phyloP scores from a whole-genome alignment of 179 eudicot genomes.

The Sideroxylon spinosum region DNA sequence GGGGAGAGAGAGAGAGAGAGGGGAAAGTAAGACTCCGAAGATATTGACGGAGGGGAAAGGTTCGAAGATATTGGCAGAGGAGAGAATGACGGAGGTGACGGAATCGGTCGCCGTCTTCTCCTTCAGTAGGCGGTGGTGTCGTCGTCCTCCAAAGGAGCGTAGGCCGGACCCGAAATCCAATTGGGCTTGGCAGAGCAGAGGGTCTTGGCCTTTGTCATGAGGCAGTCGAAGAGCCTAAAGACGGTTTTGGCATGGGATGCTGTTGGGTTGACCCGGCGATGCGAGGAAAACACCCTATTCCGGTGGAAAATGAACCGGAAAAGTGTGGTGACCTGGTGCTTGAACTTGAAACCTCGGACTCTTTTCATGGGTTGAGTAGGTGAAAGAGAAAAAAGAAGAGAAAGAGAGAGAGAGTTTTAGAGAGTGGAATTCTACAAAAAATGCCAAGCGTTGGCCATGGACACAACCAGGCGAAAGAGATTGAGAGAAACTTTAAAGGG shows the following conservation, averaged over 20 bases:
- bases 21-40: too few species aligned
- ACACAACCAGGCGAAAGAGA: conserved; percentile 22
- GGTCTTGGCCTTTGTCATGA: conserved; percentile 21
- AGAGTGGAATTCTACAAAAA: conserved; percentile 16
- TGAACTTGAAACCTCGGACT: conserved; percentile 31
- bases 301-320: conserved; percentile 24
- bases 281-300: background rate
- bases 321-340: conserved; percentile 26
- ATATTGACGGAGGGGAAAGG: too few species aligned
- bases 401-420: background rate
- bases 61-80: too few species aligned
- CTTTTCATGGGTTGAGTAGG: conserved; percentile 11
- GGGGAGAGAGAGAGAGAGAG: too few species aligned
- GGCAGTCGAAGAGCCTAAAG: conserved; percentile 4
- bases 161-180: background rate
- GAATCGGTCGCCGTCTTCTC: conserved; percentile 11
- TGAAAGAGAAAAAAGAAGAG: background rate
- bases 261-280: conserved; percentile 10
- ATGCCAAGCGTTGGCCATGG: conserved; percentile 34
- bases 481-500: conserved; percentile 13
- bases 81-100: too few species aligned
- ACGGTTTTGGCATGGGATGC: background rate
- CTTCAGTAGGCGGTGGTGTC: background rate
- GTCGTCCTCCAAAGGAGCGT: background rate
- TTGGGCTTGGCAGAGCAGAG: conserved; percentile 12